Evolutionary conservation across 495 filamentous ascomycete species (phyloP), one percentile per base, ranked within the genome.

Genomic region (Chaetomidium leptoderma): DNA sequence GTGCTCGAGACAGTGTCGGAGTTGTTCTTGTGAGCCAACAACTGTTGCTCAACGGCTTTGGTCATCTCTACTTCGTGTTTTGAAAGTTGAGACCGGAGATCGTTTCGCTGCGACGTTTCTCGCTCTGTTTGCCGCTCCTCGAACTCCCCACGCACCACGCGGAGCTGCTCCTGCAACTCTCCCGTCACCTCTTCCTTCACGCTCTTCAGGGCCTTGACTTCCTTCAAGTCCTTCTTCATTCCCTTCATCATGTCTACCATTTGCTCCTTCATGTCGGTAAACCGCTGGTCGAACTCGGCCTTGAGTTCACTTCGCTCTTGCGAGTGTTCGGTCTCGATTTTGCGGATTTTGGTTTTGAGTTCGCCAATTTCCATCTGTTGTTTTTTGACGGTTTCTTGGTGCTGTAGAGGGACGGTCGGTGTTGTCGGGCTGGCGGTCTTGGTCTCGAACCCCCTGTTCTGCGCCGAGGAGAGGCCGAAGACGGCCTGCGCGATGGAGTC

Each of bases 171-270:
- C 50, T 36, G 27, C 27, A 54, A 14, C n/a, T 51, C 46, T 24
- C 11, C 29, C 19, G n/a, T 32, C 27, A 29, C 6, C n/a, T 59
- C 60, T 11, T 60, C 30, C 14, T 44, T 50, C 33, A 51, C 32
- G 6, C 23, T 56, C 44, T 57, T 26, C 40, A 47, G 5, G 9
- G 4, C 2, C 16, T 37, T 36, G 32, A n/a, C 14, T 4, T 54
- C 48, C 13, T 54, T 39, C 16, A 55, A 13, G 1, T 49, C 32
- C 35, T 50, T 43, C 23, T 42, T 26, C 24, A 37, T 50, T 2
- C 46, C 47, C 17, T 54, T 24, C 17, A 55, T 19, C 23, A 40
- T 51, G 49, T 39, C 59, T 48, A 4, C 21, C 51, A 30, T 36
- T 8, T 40, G n/a, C 2, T 49, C 30, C 44, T 50, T 32, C 16